phyloP scores from a whole-genome alignment of 495 filamentous ascomycete genomes.

The Wilcoxina mikolae region DNA sequence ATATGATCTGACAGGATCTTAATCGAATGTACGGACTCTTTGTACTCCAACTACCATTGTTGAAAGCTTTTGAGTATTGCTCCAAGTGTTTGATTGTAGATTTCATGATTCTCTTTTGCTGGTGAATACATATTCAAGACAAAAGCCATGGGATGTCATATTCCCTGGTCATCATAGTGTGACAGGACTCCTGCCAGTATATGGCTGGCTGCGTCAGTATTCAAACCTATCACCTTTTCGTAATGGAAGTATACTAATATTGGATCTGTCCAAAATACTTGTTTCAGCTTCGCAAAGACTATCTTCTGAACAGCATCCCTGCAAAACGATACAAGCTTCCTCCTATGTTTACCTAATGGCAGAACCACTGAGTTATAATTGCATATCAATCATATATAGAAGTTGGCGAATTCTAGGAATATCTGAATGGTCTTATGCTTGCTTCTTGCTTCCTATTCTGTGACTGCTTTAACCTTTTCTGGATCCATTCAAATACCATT shows the following conservation, averaged over 20 bases:
- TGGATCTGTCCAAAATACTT: neutral
- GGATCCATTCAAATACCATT: constrained; percentile 2
- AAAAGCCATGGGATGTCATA: constrained; percentile 10
- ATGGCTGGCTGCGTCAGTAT: constrained; percentile 11
- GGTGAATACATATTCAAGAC: constrained; percentile 10
- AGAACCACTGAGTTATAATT: constrained; percentile 16
- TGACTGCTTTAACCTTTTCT: neutral
- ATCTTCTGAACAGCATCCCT: neutral
- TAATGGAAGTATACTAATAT: constrained; percentile 11
- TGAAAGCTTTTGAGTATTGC: neutral
- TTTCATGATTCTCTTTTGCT: constrained; percentile 1
- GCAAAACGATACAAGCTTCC: neutral
- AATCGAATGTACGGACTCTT: neutral
- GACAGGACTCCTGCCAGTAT: constrained; percentile 1
- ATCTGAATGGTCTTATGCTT: constrained; percentile 19
- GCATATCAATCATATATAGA: constrained; percentile 29
- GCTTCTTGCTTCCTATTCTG: neutral
- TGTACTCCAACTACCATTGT: neutral
- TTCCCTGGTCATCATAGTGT: neutral
- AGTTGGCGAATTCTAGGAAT: constrained; percentile 32
- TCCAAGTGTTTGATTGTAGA: constrained; percentile 4
- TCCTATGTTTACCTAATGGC: constrained; percentile 9
- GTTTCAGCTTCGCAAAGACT: constrained; percentile 1
- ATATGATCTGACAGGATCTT: constrained; percentile 18
- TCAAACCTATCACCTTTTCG: neutral